Percentiles rank a stretch among this genome's conserved stretches.
These are phyloP conservation scores for Picea abies DNA, from an alignment of 83 land plant genomes.

Conservation along the genomic window DNA sequence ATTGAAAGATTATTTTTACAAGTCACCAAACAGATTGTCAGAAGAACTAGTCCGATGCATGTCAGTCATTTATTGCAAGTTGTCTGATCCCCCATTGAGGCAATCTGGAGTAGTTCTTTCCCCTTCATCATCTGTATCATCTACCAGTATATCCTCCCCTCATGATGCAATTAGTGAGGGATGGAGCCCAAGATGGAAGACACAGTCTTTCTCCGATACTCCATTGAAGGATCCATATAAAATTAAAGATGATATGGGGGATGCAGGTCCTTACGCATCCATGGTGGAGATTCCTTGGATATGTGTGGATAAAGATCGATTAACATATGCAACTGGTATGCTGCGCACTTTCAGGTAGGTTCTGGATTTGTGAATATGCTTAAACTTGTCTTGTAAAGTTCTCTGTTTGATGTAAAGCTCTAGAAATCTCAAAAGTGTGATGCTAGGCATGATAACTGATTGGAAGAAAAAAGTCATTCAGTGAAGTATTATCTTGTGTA, in stretches of 20 bases:
- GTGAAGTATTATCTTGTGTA: constrained; percentile 1
- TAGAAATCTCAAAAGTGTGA: background rate
- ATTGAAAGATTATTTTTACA: constrained; percentile 61
- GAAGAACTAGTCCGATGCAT: constrained; percentile 82
- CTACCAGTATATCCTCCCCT: constrained; percentile 31
- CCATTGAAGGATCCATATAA: constrained; percentile 24
- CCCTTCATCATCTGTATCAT: constrained; percentile 46
- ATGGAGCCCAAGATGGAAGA: constrained; percentile 18
- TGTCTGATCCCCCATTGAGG: constrained; percentile 32
- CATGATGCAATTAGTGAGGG: constrained; percentile 14
- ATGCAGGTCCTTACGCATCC: constrained; percentile 29
- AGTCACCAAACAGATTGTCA: constrained; percentile 69
- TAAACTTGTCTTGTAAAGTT: background rate
- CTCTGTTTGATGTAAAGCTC: background rate
- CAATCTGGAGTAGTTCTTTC: constrained; percentile 33
- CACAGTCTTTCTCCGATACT: constrained; percentile 20
- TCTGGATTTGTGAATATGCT: background rate
- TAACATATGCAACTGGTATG: constrained; percentile 54
- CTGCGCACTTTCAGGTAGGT: constrained; percentile 67
- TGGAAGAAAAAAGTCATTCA: background rate
- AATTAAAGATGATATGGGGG: constrained; percentile 17
- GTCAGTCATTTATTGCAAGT: constrained; percentile 69
- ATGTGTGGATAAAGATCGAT: constrained; percentile 47
- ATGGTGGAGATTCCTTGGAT: constrained; percentile 61
- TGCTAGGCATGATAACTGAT: background rate